phyloP scores from a whole-genome alignment of 495 filamentous ascomycete species.

The Recurvomyces mirabilis region DNA sequence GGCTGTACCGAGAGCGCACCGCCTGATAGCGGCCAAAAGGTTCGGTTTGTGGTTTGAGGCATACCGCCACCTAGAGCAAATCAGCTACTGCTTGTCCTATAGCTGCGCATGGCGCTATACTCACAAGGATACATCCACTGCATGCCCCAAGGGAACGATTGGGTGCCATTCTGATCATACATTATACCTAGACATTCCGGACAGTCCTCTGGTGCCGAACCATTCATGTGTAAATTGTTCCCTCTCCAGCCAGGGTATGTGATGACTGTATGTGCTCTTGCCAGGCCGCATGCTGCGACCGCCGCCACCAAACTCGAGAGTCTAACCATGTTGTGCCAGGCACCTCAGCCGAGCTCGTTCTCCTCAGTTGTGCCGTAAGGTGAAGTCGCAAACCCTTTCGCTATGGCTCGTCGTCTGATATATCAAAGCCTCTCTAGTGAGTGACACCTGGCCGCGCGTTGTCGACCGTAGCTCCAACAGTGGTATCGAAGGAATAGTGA shows the following conservation, averaged over 20 bases:
- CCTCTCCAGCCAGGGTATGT: constrained; percentile 91
- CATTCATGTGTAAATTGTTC: constrained; percentile 77
- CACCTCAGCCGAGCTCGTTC: too few species aligned
- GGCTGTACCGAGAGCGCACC: constrained; percentile 82
- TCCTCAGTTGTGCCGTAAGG: too few species aligned
- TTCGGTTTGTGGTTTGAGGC: constrained; percentile 65
- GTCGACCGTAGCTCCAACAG: too few species aligned
- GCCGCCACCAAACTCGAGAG: constrained; percentile 35
- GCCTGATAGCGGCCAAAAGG: constrained; percentile 79
- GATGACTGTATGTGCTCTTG: constrained; percentile 74
- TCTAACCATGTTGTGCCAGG: constrained; percentile 15
- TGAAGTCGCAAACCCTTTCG: too few species aligned
- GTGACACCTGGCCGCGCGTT: too few species aligned
- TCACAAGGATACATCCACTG: constrained; percentile 98
- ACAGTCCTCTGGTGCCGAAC: constrained; percentile 30
- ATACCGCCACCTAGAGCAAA: constrained; percentile 66
- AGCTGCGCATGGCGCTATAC: constrained; percentile 24
- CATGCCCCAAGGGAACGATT: constrained; percentile 76
- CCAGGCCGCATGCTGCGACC: constrained; percentile 30
- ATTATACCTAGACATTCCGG: constrained; percentile 33
- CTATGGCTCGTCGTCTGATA: too few species aligned
- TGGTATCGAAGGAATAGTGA: too few species aligned
- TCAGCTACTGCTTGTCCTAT: background rate
- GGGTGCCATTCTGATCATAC: constrained; percentile 32
- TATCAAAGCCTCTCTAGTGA: too few species aligned